Evolutionary conservation across 768 basidiomycete genomes (phyloP).

Genomic region (Leccinum uliginosum): DNA sequence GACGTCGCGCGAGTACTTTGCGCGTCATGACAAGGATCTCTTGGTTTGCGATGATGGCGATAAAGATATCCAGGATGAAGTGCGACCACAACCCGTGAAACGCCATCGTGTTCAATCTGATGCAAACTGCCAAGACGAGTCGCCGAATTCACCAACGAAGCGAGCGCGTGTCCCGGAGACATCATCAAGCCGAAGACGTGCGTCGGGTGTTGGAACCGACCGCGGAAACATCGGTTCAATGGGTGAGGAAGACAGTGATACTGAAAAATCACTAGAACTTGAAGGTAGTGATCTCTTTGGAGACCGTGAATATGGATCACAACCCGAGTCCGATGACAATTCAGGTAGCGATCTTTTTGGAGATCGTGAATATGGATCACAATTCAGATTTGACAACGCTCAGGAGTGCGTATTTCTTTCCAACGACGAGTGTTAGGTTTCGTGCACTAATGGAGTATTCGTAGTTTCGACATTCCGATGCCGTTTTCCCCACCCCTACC

Average conservation of each 20-base stretch:
- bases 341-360: constrained; percentile 22
- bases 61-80: neutral
- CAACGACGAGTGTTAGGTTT: neutral
- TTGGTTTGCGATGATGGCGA: constrained; percentile 7
- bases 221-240: neutral
- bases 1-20: neutral
- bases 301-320: constrained; percentile 1
- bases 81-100: constrained; percentile 7
- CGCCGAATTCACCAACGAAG: constrained; percentile 3
- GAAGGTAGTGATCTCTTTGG: constrained; percentile 23
- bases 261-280: constrained; percentile 4
- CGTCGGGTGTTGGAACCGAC: neutral
- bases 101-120: constrained; percentile 11
- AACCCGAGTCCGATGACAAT: neutral
- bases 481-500: constrained; percentile 1
- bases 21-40: neutral
- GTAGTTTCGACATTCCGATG: constrained; percentile 4
- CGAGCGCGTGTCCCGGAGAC: constrained; percentile 7
- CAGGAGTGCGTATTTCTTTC: constrained; percentile 12
- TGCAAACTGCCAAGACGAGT: neutral
- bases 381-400: neutral
- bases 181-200: neutral
- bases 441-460: neutral
- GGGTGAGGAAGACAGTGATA: neutral
- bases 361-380: constrained; percentile 1